Base-by-base conservation (phyloP, 2,329 filamentous ascomycete species). In the Ophiostoma sp. region DNA sequence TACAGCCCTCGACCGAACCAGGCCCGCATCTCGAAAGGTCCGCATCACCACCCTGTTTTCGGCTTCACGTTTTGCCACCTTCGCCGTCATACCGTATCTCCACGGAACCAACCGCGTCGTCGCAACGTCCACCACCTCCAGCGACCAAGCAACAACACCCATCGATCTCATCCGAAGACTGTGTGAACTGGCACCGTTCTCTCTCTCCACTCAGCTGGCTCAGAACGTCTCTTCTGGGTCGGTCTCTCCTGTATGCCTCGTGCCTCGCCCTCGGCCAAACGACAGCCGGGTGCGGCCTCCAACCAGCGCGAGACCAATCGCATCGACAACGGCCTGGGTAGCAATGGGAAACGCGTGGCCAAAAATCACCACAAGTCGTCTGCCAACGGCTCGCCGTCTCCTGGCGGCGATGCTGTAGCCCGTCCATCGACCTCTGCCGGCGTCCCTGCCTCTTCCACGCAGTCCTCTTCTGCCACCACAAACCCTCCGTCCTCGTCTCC, bases 271-370 rank as follows among this genome's bases (percentile, higher is more conserved):
- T 83, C 83, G 79, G 79, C 82, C 79, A 88, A 88, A 84, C 85
- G 85, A 86, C 84, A 87, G 79, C 83, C 84, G 82, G 84, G 83
- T 81, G 83, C 83, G 78, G 81, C 81, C 39, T 67, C 65, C 75
- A 90, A 84, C 82, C 85, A 89, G 79, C 88, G 88, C 82, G 90
- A 90, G 81, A 87, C 84, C 81, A 87, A 84, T 77, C 88, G 90
- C 80, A 90, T 96, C 82, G 93, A 97, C 82, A 93, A 92, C 89
- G 93, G 92, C 78, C 85, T 93, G 79, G 90, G 93, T 85, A 89
- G 89, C 77, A 88, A 90, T 68, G 90, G 89, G 75, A 92, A 89
- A 83, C 89, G 89, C 75, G 75, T 79, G 71, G 73, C 76, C 70
- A 80, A 78, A 75, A 78, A 78, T 73, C 86, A 84, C 79, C 83